Evolutionary conservation across 805 yeast genomes (phyloP).

Genomic region (Saccharomycodes ludwigii): DNA sequence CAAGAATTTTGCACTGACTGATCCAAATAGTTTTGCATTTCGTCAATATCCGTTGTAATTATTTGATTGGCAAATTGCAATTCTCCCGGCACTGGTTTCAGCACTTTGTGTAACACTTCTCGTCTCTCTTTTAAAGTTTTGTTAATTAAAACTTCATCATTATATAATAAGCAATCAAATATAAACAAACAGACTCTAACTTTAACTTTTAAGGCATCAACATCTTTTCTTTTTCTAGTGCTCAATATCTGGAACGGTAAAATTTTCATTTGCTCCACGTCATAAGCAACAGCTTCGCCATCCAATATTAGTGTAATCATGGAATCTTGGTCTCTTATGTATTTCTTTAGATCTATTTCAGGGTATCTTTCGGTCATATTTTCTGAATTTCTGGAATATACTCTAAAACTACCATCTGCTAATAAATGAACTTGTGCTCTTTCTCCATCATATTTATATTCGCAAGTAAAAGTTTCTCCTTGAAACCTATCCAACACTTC

Average conservation of each 20-base stretch:
- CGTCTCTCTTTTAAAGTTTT: conserved; percentile 64
- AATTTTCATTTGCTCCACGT: conserved; percentile 59
- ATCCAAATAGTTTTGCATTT: conserved; percentile 74
- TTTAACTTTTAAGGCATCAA: conserved; percentile 72
- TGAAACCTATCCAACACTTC: conserved; percentile 86
- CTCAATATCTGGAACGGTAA: conserved; percentile 88
- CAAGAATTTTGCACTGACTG: conserved; percentile 82
- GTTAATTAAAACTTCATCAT: conserved; percentile 60
- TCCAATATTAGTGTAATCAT: conserved; percentile 65
- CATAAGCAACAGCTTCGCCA: conserved; percentile 98
- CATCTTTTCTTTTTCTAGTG: conserved; percentile 90
- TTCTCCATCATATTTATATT: conserved; percentile 96
- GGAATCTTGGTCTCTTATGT: conserved; percentile 26
- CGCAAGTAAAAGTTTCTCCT: conserved; percentile 81
- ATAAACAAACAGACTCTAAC: conserved; percentile 89
- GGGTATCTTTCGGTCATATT: conserved; percentile 96
- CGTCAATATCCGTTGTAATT: conserved; percentile 57
- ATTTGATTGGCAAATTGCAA: conserved; percentile 69
- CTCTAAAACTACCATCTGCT: conserved; percentile 49
- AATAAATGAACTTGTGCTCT: conserved; percentile 87
- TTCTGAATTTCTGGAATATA: conserved; percentile 91
- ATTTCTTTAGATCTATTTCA: conserved; percentile 64
- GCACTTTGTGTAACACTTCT: conserved; percentile 38
- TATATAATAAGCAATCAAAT: conserved; percentile 69
- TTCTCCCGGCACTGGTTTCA: conserved; percentile 57